Percentiles rank a stretch among this genome's conserved stretches.
These are phyloP conservation scores for Austroboletus rostrupii DNA, from an alignment of 1,284 basidiomycete genomes.

Conservation along the genomic window DNA sequence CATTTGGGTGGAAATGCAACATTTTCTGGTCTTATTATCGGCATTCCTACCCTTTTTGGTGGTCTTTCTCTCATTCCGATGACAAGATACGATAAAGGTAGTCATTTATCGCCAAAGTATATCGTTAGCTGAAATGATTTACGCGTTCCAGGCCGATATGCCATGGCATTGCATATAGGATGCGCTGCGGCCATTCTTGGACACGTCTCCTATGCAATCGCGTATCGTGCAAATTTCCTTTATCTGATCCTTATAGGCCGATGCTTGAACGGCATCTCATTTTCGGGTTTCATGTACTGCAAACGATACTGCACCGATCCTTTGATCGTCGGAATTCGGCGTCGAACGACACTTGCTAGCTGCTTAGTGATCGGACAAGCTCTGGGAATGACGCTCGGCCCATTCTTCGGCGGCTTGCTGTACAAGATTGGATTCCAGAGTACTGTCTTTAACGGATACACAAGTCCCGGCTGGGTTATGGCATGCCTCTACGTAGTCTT, in stretches of 20 bases:
- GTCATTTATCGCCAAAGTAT: background rate
- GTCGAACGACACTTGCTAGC: constrained; percentile 59
- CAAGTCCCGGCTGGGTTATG: constrained; percentile 67
- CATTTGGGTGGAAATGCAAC: constrained; percentile 60
- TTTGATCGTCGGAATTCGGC: constrained; percentile 60
- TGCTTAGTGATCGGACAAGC: constrained; percentile 65
- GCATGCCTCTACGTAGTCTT: constrained; percentile 51
- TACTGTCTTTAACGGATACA: constrained; percentile 56
- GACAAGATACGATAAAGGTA: constrained; percentile 54
- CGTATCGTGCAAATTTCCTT: constrained; percentile 42
- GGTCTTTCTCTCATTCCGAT: constrained; percentile 53
- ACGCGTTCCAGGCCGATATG: constrained; percentile 46
- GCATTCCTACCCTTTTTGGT: constrained; percentile 46
- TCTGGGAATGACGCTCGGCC: constrained; percentile 60
- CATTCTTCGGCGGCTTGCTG: constrained; percentile 62
- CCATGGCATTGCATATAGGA: constrained; percentile 39
- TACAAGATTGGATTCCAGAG: constrained; percentile 53
- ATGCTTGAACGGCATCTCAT: constrained; percentile 43
- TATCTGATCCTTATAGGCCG: constrained; percentile 49
- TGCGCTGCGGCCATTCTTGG: constrained; percentile 42
- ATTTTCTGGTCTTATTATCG: constrained; percentile 66
- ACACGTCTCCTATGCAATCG: constrained; percentile 42
- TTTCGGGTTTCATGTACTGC: constrained; percentile 47
- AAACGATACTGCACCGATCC: constrained; percentile 66
- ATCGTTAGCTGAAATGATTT: constrained; percentile 1